phyloP scores from a whole-genome alignment of 345 rosid genomes.

The Microcos paniculata region DNA sequence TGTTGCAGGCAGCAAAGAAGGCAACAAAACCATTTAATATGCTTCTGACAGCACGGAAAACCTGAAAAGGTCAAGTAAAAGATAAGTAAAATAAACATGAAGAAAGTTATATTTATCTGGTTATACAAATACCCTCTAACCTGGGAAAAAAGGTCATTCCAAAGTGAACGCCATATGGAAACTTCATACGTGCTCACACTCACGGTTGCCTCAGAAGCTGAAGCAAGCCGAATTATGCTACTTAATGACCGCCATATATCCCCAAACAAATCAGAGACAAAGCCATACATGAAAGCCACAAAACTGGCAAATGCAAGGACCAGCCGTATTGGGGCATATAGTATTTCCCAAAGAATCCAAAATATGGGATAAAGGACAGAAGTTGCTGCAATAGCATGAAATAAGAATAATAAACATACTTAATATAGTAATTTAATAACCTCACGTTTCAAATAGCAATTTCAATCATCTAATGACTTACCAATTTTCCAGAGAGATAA shows the following conservation, averaged over 20 bases:
- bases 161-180: slow-evolving; percentile 86
- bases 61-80: slow-evolving; percentile 44
- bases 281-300: slow-evolving; percentile 43
- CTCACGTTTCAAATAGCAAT: slow-evolving; percentile 2
- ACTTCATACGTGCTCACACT: slow-evolving; percentile 59
- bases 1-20: slow-evolving; percentile 85
- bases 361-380: slow-evolving; percentile 58
- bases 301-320: slow-evolving; percentile 50
- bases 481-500: slow-evolving; percentile 60
- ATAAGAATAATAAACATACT: neutral
- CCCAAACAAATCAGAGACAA: slow-evolving; percentile 40
- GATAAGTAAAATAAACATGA: slow-evolving; percentile 17
- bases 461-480: slow-evolving; percentile 31
- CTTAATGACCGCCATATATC: slow-evolving; percentile 58
- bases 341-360: slow-evolving; percentile 65
- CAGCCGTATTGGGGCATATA: slow-evolving; percentile 64
- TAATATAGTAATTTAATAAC: slow-evolving; percentile 4
- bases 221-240: slow-evolving; percentile 52
- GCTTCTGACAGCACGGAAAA: slow-evolving; percentile 87
- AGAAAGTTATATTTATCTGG: neutral
- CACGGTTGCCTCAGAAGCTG: slow-evolving; percentile 61
- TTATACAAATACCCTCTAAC: slow-evolving; percentile 30
- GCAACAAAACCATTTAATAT: slow-evolving; percentile 89
- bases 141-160: slow-evolving; percentile 98
- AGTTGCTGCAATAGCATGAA: slow-evolving; percentile 46